phyloP scores from a whole-genome alignment of 139 green algal genomes.

The Medakamo hakoo region DNA sequence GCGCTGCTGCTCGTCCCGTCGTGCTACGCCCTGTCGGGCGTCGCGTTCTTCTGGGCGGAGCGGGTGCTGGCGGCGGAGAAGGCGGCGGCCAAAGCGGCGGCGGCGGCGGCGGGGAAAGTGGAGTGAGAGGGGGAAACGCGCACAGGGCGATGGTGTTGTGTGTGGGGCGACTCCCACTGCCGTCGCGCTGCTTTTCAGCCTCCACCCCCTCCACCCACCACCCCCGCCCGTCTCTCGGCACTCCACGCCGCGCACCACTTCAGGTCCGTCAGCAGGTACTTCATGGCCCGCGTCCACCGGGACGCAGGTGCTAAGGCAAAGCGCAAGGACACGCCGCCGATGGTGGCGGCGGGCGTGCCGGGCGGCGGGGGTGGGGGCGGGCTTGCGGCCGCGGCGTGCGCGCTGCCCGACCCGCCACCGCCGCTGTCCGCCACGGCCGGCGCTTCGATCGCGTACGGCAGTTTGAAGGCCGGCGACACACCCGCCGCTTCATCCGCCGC shows the following conservation, averaged over 20 bases:
- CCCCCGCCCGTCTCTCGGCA: too few species aligned
- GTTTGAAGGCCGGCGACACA: too few species aligned
- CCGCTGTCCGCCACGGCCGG: constrained; percentile 33
- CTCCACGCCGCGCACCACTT: constrained; percentile 7
- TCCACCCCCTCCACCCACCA: too few species aligned
- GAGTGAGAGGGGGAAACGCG: background rate
- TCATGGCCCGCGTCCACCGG: constrained; percentile 86
- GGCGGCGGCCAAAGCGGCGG: constrained; percentile 1
- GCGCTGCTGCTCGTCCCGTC: constrained; percentile 63
- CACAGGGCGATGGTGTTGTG: background rate
- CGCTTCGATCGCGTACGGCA: constrained; percentile 44
- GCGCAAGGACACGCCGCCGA: constrained; percentile 67
- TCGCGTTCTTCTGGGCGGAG: constrained; percentile 47
- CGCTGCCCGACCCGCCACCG: background rate
- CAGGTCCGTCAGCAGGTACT: constrained; percentile 72
- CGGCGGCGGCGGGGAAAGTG: background rate
- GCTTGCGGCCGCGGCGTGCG: constrained; percentile 56
- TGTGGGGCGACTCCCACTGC: too few species aligned
- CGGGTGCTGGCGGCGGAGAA: constrained; percentile 10
- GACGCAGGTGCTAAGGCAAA: constrained; percentile 65
- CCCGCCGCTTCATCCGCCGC: background rate
- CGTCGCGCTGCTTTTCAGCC: too few species aligned
- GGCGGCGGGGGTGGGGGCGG: too few species aligned
- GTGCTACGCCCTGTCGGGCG: constrained; percentile 40
- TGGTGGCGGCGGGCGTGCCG: constrained; percentile 68